These are phyloP conservation scores for Diaporthe humulicola DNA, from an alignment of 2,329 filamentous ascomycete genomes.

Conservation along the genomic window DNA sequence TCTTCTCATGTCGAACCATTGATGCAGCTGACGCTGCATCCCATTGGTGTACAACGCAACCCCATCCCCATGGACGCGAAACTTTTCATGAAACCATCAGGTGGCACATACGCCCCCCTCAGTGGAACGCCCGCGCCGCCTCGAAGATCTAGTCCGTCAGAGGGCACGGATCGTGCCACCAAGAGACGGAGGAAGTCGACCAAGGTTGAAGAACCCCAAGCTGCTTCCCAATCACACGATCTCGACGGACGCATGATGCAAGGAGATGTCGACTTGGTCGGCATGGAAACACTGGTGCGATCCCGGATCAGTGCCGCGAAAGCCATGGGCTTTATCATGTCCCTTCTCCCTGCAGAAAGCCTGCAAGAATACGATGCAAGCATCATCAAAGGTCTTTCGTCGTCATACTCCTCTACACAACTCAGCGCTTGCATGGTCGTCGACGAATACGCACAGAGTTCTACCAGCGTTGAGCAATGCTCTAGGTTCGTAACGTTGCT, in stretches of 20 bases:
- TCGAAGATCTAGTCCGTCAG: constrained; percentile 65
- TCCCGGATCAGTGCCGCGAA: constrained; percentile 89
- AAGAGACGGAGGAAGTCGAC: constrained; percentile 87
- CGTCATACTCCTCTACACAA: constrained; percentile 86
- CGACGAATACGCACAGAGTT: constrained; percentile 85
- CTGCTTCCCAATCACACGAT: constrained; percentile 83
- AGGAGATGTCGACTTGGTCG: constrained; percentile 94
- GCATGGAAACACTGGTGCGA: constrained; percentile 87
- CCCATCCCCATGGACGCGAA: constrained; percentile 92
- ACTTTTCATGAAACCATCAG: constrained; percentile 94
- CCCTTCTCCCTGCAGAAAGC: constrained; percentile 75
- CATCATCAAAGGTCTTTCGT: constrained; percentile 76
- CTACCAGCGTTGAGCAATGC: constrained; percentile 59
- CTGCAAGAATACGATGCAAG: constrained; percentile 74
- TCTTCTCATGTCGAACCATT: constrained; percentile 82
- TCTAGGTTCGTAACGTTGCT: constrained; percentile 75
- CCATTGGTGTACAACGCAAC: constrained; percentile 91
- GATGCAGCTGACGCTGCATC: constrained; percentile 86
- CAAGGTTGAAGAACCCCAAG: constrained; percentile 79
- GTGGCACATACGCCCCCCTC: constrained; percentile 78
- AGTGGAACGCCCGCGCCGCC: constrained; percentile 58
- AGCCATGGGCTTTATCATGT: constrained; percentile 88
- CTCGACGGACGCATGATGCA: constrained; percentile 98
- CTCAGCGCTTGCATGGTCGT: constrained; percentile 85
- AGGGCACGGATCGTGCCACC: constrained; percentile 71